Evolutionary conservation across 306 rosid genomes (phyloP), one percentile per base, ranked within the genome.

Genomic region (Biancaea sappan): DNA sequence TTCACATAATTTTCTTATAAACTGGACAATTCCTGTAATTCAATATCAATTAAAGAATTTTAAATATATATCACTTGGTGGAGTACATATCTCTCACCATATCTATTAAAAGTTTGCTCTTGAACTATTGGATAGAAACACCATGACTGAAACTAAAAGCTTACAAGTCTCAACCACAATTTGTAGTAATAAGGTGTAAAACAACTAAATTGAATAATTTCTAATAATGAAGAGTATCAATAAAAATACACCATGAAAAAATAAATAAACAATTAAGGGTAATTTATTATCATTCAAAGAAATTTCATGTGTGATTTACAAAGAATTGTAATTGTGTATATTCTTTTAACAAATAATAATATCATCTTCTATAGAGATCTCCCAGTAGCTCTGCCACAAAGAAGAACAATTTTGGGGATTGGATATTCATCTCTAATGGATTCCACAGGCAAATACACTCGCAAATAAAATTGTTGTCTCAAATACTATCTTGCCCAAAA

Each of bases 401-500:
- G 93, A 71, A 94, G 89, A 73, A 97, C 97, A 88, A 91, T 91
- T 71, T 72, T 84, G 43, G 98, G 98, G 86, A 94, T 79, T 16
- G 87, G 87, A 69, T 83, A 91, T 79, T 94, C 98, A 69, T 94
- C 96, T 14, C 98, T 88, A 0, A 75, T 1, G 0, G 98, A 90
- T 65, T 38, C 79, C 57, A 77, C 97, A 0, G 94, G 86, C 29
- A 97, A 82, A 69, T 90, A 91, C 6, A 94, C 98, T 68, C 98
- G 66, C n/a, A 94, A 41, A 75, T 94, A 91, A 69, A 94, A 91
- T 13, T 94, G 98, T 65, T 94, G 91, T 22, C 98, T 97, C 9
- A 94, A 93, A 74, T 94, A 94, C 8, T 88, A 97, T 77, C 98
- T 40, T 31, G 89, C 86, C 98, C 97, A 94, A 59, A 86, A 89